Conservation (phyloP, 495 filamentous ascomycete genomes). For the Tuber indicum region DNA sequence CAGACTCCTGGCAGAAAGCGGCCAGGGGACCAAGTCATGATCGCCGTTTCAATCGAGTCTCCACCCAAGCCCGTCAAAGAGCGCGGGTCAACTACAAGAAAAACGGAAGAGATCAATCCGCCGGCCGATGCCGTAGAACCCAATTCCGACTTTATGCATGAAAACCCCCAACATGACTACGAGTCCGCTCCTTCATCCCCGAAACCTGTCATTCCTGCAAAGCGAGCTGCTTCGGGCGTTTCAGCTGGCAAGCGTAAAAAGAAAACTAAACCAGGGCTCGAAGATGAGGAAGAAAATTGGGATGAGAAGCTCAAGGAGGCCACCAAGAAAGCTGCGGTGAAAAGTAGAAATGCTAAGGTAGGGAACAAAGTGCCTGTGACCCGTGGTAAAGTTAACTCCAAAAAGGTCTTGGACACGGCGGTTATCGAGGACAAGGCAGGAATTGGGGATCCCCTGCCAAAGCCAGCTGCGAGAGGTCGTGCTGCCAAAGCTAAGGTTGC, state of each 20-base stretch:
- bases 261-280: not conserved
- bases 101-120: not conserved
- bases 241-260: not conserved
- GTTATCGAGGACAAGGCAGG: conserved; percentile 2
- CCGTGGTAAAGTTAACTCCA: not conserved
- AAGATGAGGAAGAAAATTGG: not conserved
- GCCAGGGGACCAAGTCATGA: not conserved
- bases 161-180: not conserved
- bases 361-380: conserved; percentile 15
- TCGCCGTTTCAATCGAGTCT: not conserved
- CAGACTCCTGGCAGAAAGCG: not conserved
- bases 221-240: not conserved
- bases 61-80: not conserved
- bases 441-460: not conserved
- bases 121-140: not conserved
- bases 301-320: not conserved
- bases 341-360: conserved; percentile 1
- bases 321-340: not conserved
- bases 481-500: not conserved
- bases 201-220: not conserved
- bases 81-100: not conserved
- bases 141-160: not conserved
- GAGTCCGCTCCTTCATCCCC: not conserved
- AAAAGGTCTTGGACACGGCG: not conserved
- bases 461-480: not conserved